Conservation (phyloP, 257 asterid species). For the Primulina tabacum region DNA sequence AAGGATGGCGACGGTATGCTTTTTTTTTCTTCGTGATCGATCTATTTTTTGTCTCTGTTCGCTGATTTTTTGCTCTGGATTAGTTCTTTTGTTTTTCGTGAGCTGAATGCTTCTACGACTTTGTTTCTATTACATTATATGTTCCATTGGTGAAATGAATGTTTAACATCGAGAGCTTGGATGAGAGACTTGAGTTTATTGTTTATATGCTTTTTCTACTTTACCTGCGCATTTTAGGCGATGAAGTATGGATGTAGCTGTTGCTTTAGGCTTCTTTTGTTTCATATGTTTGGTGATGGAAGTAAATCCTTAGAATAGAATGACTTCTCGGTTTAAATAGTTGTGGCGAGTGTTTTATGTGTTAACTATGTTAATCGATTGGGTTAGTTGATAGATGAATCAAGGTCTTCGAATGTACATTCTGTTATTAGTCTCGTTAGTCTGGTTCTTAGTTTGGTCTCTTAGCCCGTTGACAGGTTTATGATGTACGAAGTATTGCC, state of each 20-base stretch:
- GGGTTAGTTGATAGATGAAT: not conserved
- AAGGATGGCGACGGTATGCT: conserved; percentile 30
- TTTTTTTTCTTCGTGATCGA: not conserved
- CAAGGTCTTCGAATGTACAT: not conserved
- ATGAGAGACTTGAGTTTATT: not conserved
- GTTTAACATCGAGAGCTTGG: not conserved
- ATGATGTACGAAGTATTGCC: not conserved
- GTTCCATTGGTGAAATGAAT: not conserved
- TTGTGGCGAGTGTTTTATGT: not conserved
- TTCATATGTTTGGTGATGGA: not conserved
- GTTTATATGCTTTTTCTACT: not conserved
- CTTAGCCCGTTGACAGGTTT: not conserved
- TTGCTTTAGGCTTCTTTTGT: not conserved
- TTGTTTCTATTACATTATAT: too few relatives aligned
- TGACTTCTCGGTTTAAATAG: not conserved
- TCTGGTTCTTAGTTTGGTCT: not conserved
- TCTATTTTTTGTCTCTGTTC: not conserved
- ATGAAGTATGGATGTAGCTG: not conserved
- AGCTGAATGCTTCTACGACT: not conserved
- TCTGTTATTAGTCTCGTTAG: not conserved
- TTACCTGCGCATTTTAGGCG: not conserved
- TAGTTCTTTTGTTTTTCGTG: not conserved
- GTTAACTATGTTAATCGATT: not conserved
- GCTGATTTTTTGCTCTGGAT: not conserved
- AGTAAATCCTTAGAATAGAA: not conserved